Evolutionary conservation across 441 rosid genomes (phyloP).

Genomic region (Brassica balearica): DNA sequence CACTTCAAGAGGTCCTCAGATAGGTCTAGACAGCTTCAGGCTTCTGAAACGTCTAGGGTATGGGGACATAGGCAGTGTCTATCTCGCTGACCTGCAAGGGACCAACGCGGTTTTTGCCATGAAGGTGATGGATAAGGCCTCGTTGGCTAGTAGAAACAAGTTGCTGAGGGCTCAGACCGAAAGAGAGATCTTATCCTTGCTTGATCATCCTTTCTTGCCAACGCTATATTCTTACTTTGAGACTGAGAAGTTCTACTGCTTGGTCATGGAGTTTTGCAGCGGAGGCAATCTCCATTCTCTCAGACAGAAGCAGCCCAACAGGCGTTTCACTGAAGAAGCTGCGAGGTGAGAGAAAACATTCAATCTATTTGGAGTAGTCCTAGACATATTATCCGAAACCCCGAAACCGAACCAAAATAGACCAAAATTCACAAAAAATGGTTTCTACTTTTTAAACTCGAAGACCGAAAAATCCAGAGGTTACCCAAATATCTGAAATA

Average conservation of each 20-base stretch:
- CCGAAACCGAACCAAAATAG: neutral
- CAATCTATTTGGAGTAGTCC: neutral
- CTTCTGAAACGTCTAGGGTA: constrained; percentile 84
- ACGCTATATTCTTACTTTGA: constrained; percentile 84
- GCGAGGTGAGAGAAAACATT: constrained; percentile 55
- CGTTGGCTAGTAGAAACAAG: constrained; percentile 87
- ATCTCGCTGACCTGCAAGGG: constrained; percentile 81
- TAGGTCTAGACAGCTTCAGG: constrained; percentile 73
- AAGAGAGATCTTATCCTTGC: constrained; percentile 81
- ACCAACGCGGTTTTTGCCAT: constrained; percentile 69
- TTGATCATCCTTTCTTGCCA: constrained; percentile 90
- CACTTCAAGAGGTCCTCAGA: constrained; percentile 49
- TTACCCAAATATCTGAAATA: neutral
- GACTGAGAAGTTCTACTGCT: constrained; percentile 80
- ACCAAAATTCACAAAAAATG: neutral
- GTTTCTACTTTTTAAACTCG: too few species aligned
- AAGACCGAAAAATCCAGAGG: neutral
- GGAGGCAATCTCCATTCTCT: constrained; percentile 95
- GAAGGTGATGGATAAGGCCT: constrained; percentile 94
- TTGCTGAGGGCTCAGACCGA: constrained; percentile 82
- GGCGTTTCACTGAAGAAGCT: constrained; percentile 82
- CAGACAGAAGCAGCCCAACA: constrained; percentile 78
- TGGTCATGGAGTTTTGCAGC: constrained; percentile 92
- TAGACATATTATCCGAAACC: neutral
- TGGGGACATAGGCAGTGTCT: constrained; percentile 89